These are phyloP conservation scores for Suillus sp. DNA, from an alignment of 768 basidiomycete genomes.

Conservation along the genomic window DNA sequence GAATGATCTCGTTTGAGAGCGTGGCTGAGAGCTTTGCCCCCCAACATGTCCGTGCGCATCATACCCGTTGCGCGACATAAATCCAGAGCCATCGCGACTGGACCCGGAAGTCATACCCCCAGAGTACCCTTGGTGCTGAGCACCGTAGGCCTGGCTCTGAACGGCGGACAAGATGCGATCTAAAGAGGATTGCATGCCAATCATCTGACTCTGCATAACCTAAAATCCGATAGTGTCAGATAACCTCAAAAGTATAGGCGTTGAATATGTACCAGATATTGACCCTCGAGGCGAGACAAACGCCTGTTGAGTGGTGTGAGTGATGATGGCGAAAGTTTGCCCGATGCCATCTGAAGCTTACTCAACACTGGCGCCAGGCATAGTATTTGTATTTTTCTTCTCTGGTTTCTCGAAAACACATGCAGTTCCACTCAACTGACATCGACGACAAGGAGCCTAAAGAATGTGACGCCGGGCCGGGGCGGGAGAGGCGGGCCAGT, in stretches of 20 bases:
- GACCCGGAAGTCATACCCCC: slow-evolving; percentile 22
- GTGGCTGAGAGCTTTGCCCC: slow-evolving; percentile 30
- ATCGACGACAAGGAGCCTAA: slow-evolving; percentile 88
- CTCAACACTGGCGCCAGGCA: slow-evolving; percentile 73
- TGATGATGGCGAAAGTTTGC: slow-evolving; percentile 10
- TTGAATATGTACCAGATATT: slow-evolving; percentile 64
- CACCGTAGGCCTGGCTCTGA: slow-evolving; percentile 43
- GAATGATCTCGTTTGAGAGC: slow-evolving; percentile 49
- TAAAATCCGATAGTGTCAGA: slow-evolving; percentile 29
- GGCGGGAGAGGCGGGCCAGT: slow-evolving; percentile 67
- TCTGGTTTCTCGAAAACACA: slow-evolving; percentile 93
- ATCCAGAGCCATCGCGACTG: slow-evolving; percentile 31
- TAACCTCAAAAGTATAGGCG: background rate
- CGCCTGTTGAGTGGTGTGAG: slow-evolving; percentile 51
- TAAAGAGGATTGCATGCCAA: slow-evolving; percentile 88
- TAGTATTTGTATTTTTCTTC: slow-evolving; percentile 69
- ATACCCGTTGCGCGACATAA: slow-evolving; percentile 35
- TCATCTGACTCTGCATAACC: slow-evolving; percentile 95
- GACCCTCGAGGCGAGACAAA: slow-evolving; percentile 81
- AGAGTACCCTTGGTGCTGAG: slow-evolving; percentile 27
- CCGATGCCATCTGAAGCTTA: slow-evolving; percentile 31
- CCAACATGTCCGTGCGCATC: slow-evolving; percentile 35
- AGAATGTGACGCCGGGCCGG: slow-evolving; percentile 66
- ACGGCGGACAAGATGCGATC: slow-evolving; percentile 79
- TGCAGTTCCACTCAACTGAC: slow-evolving; percentile 76